Base-by-base conservation (phyloP, 495 filamentous ascomycete genomes). In the Penicillium lagena region DNA sequence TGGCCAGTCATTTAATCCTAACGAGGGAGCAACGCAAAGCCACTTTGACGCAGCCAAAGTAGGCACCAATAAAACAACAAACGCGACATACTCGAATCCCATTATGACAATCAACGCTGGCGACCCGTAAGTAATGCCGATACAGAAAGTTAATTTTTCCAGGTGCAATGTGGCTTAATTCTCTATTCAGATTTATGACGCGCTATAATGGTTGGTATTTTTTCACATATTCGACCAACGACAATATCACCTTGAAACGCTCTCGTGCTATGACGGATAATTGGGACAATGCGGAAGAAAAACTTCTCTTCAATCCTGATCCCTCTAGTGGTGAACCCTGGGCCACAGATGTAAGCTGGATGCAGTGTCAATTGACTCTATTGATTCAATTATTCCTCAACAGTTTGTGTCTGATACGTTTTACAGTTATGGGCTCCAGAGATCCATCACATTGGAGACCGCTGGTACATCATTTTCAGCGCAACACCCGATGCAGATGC, bases 381-480 rank as follows among this genome's bases (percentile, higher is more conserved):
- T 22, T 22, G 4, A 6, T 22, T 22, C 22, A 22, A 17, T 22
- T 22, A 4, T 22, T 22, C 6, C 6, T 22, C 22, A 22, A 22
- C 22, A 4, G 2, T 22, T 9, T 33, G 1, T n/a, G n/a, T 7
- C 11, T 10, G 22, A 13, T 72, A 68, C 59, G 66, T 66, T 11
- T 69, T 60, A n/a, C 63, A 70, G 38, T 37, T 74, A 1, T 75
- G 72, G 73, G 70, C 72, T 13, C 71, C 71, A 10, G 73, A 77
- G 47, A 56, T 77, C 9, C 72, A 77, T 46, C 54, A 62, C 12
- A 62, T 77, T 11, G 52, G 58, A 28, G 61, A 55, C 13, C 60
- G 43, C 10, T 77, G 73, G 73, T 75, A 77, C 46, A 60, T 74
- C 45, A 75, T 77, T 40, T 77, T 75, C 52, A 73, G 64, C 37